Percentiles rank a stretch among this genome's conserved stretches.
These are phyloP conservation scores for Panaeolus cyanescens DNA, from an alignment of 768 basidiomycete species.

Conservation along the genomic window DNA sequence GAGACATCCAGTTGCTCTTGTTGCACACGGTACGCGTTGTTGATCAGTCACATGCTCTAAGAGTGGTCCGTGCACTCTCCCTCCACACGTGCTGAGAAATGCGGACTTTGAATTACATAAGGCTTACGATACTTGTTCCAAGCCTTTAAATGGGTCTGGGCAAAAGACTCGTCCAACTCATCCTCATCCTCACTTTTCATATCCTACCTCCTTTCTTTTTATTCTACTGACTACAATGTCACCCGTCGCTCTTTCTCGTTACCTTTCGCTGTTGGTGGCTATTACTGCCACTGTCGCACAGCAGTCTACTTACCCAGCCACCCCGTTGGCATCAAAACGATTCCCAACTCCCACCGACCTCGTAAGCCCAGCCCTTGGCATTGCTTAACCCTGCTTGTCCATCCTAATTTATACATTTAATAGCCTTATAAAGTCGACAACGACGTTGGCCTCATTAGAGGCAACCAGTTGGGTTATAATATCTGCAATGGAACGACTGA, in stretches of 20 bases:
- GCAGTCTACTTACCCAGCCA: constrained; percentile 38
- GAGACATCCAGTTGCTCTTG: constrained; percentile 5
- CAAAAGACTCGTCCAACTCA: not conserved
- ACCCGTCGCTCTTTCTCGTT: constrained; percentile 42
- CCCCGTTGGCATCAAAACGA: constrained; percentile 47
- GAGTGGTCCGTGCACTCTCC: constrained; percentile 25
- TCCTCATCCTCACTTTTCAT: constrained; percentile 2
- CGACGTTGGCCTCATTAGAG: constrained; percentile 34
- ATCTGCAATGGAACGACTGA: constrained; percentile 71
- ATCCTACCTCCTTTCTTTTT: constrained; percentile 8
- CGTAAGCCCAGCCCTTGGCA: constrained; percentile 25
- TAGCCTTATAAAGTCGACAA: constrained; percentile 42
- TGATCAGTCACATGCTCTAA: constrained; percentile 23
- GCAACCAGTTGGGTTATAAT: constrained; percentile 64
- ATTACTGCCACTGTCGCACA: constrained; percentile 22
- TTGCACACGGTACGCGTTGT: constrained; percentile 21
- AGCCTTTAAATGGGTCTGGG: constrained; percentile 1
- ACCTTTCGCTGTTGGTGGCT: constrained; percentile 32
- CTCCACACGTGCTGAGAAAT: constrained; percentile 12
- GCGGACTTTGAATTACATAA: not conserved
- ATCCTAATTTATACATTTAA: not conserved
- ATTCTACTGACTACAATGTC: constrained; percentile 34
- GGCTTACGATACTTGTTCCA: not conserved
- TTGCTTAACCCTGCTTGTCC: not conserved
- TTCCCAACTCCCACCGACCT: constrained; percentile 46